A percentile compares a stretch with the other conserved stretches of the same genome.
These are phyloP conservation scores for Tolypocladium tundrense DNA, from an alignment of 2,329 filamentous ascomycete genomes.

Conservation along the genomic window DNA sequence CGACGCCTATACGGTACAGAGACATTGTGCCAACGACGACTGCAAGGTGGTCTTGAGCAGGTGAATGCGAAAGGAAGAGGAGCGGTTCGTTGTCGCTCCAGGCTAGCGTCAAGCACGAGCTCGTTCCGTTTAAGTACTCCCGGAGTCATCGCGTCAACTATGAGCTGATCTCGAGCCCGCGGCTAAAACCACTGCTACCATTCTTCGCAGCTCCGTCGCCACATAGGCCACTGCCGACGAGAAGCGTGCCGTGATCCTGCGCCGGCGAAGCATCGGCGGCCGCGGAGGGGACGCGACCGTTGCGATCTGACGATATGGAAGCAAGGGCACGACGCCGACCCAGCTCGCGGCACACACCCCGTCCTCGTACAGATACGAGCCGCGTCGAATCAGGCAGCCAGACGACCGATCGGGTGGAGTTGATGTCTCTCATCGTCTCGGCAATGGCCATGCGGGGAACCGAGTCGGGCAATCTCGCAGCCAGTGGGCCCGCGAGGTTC, in stretches of 20 bases:
- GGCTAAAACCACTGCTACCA: no score
- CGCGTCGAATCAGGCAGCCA: not conserved
- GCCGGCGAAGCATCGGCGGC: not conserved
- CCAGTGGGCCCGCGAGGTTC: not conserved
- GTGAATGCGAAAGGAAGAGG: not conserved
- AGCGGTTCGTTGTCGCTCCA: not conserved
- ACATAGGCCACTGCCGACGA: not conserved
- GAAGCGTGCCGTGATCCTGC: no score
- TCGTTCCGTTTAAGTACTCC: not conserved
- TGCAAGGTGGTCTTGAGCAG: not conserved
- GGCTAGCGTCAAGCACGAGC: not conserved
- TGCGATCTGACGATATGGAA: not conserved
- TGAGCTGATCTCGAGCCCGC: not conserved
- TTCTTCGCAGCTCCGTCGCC: not conserved
- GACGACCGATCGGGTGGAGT: not conserved
- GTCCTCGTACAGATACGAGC: not conserved
- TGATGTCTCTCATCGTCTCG: not conserved
- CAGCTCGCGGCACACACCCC: not conserved
- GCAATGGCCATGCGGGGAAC: not conserved
- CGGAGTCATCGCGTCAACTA: not conserved
- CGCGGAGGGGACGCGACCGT: not conserved
- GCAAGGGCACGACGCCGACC: not conserved
- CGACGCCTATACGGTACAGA: slow-evolving; percentile 33
- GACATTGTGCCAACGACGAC: slow-evolving; percentile 14
- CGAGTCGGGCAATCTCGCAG: not conserved